Evolutionary conservation across 2,329 filamentous ascomycete species (phyloP).

Genomic region (Lachnellula willkommii): DNA sequence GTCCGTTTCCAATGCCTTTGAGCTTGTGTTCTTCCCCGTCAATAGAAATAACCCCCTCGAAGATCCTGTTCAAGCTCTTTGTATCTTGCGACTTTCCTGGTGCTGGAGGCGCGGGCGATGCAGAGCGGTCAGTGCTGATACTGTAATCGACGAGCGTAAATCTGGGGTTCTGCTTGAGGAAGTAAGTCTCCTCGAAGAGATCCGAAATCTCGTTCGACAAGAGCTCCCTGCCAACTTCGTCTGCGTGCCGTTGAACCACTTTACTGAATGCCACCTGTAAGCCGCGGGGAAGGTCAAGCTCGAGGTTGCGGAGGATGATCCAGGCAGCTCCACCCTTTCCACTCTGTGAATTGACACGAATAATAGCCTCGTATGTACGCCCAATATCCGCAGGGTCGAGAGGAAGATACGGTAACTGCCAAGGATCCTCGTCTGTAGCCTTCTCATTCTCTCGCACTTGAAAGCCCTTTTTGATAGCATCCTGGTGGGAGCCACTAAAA

Average conservation of each 20-base stretch:
- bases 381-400: constrained; percentile 91
- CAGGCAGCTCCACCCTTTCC: constrained; percentile 93
- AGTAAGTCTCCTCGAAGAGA: constrained; percentile 87
- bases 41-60: constrained; percentile 78
- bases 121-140: constrained; percentile 77
- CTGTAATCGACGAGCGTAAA: constrained; percentile 89
- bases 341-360: constrained; percentile 93
- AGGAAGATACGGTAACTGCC: constrained; percentile 87
- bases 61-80: constrained; percentile 72
- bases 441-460: constrained; percentile 46
- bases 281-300: constrained; percentile 87
- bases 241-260: constrained; percentile 77
- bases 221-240: constrained; percentile 77
- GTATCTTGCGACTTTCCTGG: constrained; percentile 70
- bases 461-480: constrained; percentile 94
- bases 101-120: constrained; percentile 63
- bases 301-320: constrained; percentile 83
- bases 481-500: constrained; percentile 88
- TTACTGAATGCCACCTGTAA: constrained; percentile 88
- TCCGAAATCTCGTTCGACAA: constrained; percentile 75
- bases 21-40: constrained; percentile 76
- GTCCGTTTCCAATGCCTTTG: constrained; percentile 78
- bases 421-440: constrained; percentile 62
- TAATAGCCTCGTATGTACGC: constrained; percentile 95
- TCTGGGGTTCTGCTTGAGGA: constrained; percentile 73